Base-by-base conservation (phyloP, 139 green algal species). In the Trebouxia sp. region DNA sequence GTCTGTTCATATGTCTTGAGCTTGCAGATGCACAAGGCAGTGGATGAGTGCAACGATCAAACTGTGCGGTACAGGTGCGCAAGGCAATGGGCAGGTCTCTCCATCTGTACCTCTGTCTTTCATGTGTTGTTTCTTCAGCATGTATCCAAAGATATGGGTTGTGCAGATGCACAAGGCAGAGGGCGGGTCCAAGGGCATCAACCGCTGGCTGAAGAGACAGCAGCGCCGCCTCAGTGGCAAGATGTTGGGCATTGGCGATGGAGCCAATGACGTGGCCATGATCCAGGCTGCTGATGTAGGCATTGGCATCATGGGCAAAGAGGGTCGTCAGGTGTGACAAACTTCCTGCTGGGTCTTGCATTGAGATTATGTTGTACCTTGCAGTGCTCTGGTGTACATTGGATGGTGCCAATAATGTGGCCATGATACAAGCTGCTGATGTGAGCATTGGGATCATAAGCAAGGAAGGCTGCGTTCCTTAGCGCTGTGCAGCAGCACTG, bases 261-360 rank as follows among this genome's bases (percentile, higher is more conserved):
- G 96, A 48, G 97, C 97, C 62, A 99, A 99, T 75, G 97, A 99
- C 83, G 97, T 99, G 58, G 94, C 93, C 80, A 99, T 99, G 97
- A 83, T 90, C 76, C 86, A 96, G 86, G 94, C 95, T 2, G 96
- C 96, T 11, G 94, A 99, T 84, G 95, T 99, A 17, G 96, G 96
- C 15, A 92, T 97, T 10, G 96, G 96, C 75, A 99, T 99, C 90
- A 96, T 92, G 81, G 96, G 96, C 35, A 90, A 96, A 50, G 96
- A 99, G 87, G 96, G 96, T 22, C 92, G 95, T 22, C 81, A 82
- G 77, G 69, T 72, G 14, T 26, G 14, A 14, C 47, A 26, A 14
- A 53, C 47, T 26, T 53, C 47, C 3, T 53, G 1, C 1, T 53
- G n/a, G n/a, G n/a, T n/a, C n/a, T n/a, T n/a, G n/a, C n/a, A n/a